Evolutionary conservation across 2,329 filamentous ascomycete genomes (phyloP).

Genomic region (Aspergillus versicolor): DNA sequence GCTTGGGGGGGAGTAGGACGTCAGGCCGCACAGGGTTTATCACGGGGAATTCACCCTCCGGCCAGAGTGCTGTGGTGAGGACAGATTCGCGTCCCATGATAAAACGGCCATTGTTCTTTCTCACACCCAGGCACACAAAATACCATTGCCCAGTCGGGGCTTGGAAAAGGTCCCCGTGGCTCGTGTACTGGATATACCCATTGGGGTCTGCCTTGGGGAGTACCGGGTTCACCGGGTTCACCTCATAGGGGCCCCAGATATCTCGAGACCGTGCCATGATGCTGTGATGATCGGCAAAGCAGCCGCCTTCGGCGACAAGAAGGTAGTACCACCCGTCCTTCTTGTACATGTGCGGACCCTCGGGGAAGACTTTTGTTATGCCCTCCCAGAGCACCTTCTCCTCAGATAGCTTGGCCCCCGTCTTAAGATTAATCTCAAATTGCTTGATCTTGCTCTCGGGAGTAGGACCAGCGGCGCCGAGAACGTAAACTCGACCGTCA

Average conservation of each 20-base stretch:
- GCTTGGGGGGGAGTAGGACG: too few species aligned
- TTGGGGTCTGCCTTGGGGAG: slow-evolving; percentile 23
- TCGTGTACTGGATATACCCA: slow-evolving; percentile 24
- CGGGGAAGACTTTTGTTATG: slow-evolving; percentile 31
- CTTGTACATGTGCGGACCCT: slow-evolving; percentile 54
- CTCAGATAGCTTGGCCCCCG: not conserved
- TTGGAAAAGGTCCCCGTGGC: slow-evolving; percentile 24
- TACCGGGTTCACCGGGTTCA: slow-evolving; percentile 46
- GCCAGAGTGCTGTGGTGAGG: slow-evolving; percentile 29
- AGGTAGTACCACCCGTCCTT: slow-evolving; percentile 53
- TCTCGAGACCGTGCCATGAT: slow-evolving; percentile 48
- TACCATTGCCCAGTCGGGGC: slow-evolving; percentile 22
- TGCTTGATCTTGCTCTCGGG: not conserved
- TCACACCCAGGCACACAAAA: slow-evolving; percentile 20
- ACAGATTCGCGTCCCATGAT: slow-evolving; percentile 37
- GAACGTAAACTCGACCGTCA: not conserved
- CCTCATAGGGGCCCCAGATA: slow-evolving; percentile 50
- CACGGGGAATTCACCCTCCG: slow-evolving; percentile 10
- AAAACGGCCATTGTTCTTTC: slow-evolving; percentile 20
- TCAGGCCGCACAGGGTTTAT: slow-evolving; percentile 23
- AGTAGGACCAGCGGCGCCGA: not conserved
- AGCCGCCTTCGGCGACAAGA: slow-evolving; percentile 46
- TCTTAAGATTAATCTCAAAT: not conserved
- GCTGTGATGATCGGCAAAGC: slow-evolving; percentile 48
- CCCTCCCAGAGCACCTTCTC: slow-evolving; percentile 3